Percentiles rank a stretch among this genome's conserved stretches.
These are phyloP conservation scores for Mucor mucedo DNA, from an alignment of 371 early-diverging fungal genomes.

Conservation along the genomic window DNA sequence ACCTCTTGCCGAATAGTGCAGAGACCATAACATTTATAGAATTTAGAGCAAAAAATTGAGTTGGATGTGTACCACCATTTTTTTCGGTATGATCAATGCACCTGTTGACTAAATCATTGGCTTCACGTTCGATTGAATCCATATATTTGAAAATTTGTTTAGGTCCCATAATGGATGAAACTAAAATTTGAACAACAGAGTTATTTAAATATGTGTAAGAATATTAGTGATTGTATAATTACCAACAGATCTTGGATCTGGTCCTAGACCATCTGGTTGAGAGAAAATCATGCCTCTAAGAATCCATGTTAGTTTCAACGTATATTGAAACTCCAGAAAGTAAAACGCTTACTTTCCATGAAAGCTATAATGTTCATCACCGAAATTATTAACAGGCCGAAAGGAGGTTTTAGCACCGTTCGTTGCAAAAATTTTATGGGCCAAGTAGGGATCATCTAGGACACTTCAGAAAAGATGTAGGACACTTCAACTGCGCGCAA, in stretches of 20 bases:
- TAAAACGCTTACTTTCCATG: not conserved
- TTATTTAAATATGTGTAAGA: not conserved
- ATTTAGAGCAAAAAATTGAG: not conserved
- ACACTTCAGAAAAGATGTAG: constrained; percentile 10
- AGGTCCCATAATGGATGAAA: constrained; percentile 12
- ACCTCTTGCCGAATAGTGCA: constrained; percentile 1
- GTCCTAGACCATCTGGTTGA: not conserved
- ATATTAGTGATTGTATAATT: not conserved
- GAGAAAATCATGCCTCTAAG: not conserved
- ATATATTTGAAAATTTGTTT: constrained; percentile 5
- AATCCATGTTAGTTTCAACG: too few species aligned
- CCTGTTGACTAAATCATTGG: not conserved
- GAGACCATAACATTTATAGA: constrained; percentile 15
- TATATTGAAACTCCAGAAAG: not conserved
- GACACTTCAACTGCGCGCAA: constrained; percentile 23
- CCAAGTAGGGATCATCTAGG: constrained; percentile 20
- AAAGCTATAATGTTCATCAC: not conserved
- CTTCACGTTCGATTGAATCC: not conserved
- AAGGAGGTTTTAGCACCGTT: constrained; percentile 13
- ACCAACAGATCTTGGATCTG: not conserved
- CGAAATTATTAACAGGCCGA: constrained; percentile 7
- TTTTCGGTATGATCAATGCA: not conserved
- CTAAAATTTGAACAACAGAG: not conserved
- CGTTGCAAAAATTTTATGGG: constrained; percentile 22
- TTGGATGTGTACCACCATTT: not conserved